Evolutionary conservation across 1,139 yeast species (phyloP).

Genomic region (Scheffersomyces titani): DNA sequence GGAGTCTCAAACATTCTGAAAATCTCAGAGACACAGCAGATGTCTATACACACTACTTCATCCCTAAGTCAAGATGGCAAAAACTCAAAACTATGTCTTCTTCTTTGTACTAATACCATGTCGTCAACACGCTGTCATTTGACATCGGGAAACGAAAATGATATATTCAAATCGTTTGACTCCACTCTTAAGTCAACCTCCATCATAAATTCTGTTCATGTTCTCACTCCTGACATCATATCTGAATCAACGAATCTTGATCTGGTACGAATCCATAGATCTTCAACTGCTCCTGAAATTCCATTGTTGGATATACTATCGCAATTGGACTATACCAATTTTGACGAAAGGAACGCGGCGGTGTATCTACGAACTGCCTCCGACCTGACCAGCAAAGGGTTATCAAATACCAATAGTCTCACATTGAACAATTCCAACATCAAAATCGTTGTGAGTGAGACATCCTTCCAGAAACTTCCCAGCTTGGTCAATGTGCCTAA

Average conservation of each 20-base stretch:
- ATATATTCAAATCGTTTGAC: not conserved
- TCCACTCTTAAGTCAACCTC: not conserved
- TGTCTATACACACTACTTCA: not conserved
- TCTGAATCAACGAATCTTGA: not conserved
- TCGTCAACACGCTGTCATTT: not conserved
- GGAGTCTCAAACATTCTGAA: not conserved
- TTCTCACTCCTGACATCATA: not conserved
- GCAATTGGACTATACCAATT: not conserved
- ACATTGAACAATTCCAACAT: constrained; percentile 7
- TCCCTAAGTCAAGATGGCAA: not conserved
- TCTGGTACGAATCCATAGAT: not conserved
- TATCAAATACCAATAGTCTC: not conserved
- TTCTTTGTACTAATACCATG: not conserved
- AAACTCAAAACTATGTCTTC: not conserved
- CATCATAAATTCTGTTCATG: not conserved
- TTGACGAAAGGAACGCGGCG: not conserved
- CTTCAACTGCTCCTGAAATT: not conserved
- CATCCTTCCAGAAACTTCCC: constrained; percentile 15
- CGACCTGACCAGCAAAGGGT: not conserved
- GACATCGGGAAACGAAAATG: not conserved
- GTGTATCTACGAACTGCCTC: not conserved
- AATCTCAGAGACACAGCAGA: not conserved
- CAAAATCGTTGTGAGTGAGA: constrained; percentile 9
- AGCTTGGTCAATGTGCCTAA: constrained; percentile 9
- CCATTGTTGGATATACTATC: not conserved